Conservation (phyloP, 1,284 basidiomycete genomes). For the Sphagnurus paluster region DNA sequence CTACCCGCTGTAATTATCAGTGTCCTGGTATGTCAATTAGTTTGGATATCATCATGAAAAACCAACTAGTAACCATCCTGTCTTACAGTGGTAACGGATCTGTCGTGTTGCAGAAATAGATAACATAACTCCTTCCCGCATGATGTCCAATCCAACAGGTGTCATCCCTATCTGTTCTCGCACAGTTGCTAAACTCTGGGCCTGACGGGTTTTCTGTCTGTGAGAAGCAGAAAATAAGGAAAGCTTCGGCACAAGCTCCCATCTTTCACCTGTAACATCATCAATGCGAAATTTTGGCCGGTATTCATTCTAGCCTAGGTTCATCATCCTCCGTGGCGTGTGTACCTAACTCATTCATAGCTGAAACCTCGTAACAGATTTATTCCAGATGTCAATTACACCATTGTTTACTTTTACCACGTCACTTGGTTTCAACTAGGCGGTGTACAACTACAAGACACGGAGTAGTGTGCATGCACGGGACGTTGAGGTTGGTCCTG, state of each 20-base stretch:
- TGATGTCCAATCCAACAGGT: constrained; percentile 67
- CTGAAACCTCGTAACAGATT: constrained; percentile 6
- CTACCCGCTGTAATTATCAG: too few relatives aligned
- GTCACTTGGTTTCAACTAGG: constrained; percentile 72
- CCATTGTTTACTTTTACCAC: too few relatives aligned
- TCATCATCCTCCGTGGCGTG: constrained; percentile 72
- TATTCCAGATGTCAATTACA: constrained; percentile 7
- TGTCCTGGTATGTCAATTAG: too few relatives aligned
- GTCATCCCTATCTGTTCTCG: constrained; percentile 46
- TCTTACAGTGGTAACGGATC: constrained; percentile 54
- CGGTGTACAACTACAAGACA: constrained; percentile 22
- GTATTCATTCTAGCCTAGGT: too few relatives aligned
- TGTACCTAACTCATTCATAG: constrained; percentile 26
- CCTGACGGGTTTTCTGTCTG: constrained; percentile 67
- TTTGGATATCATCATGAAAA: background rate
- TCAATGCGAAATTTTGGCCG: too few relatives aligned
- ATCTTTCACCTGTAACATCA: background rate
- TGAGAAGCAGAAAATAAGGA: constrained; percentile 78
- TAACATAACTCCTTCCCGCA: constrained; percentile 78
- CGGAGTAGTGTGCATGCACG: background rate
- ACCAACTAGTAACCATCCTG: background rate
- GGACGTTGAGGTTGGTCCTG: constrained; percentile 1
- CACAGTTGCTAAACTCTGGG: constrained; percentile 49
- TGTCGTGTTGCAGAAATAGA: constrained; percentile 75
- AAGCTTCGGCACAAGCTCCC: constrained; percentile 34